Evolutionary conservation across 1,284 basidiomycete genomes (phyloP).

Genomic region (Heterobasidion irregulare): DNA sequence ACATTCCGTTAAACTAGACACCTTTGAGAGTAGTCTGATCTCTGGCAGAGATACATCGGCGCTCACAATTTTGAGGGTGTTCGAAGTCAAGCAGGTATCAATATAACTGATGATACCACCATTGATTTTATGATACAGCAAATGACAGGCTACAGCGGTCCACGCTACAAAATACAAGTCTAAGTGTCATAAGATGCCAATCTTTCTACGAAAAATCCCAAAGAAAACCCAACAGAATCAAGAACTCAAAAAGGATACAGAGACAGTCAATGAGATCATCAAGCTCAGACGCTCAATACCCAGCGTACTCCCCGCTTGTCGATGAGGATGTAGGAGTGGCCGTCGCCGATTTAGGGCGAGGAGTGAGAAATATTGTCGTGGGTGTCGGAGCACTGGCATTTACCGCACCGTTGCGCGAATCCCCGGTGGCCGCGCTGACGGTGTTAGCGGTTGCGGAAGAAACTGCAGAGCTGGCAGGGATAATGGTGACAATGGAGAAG

Average conservation of each 20-base stretch:
- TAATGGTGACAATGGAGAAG: background rate
- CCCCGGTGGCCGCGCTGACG: background rate
- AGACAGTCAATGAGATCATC: background rate
- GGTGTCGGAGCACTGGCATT: background rate
- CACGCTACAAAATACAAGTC: background rate
- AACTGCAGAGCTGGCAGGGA: background rate
- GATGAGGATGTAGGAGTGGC: background rate
- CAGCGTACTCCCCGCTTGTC: background rate
- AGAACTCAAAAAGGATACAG: background rate
- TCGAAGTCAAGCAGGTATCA: no score
- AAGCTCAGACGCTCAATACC: background rate
- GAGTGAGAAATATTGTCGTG: background rate
- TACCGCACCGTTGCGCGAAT: background rate
- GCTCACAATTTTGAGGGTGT: no score
- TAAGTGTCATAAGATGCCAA: background rate
- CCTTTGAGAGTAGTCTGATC: no score
- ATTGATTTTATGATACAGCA: background rate
- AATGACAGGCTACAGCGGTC: slow-evolving; percentile 3
- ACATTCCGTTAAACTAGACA: no score
- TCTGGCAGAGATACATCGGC: no score
- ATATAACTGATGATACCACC: background rate
- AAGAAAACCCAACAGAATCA: background rate
- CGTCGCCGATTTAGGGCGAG: background rate
- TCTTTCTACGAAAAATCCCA: background rate
- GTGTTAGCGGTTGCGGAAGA: background rate